Base-by-base conservation (phyloP, 495 filamentous ascomycete genomes). In the Talaromyces nanjingensis region DNA sequence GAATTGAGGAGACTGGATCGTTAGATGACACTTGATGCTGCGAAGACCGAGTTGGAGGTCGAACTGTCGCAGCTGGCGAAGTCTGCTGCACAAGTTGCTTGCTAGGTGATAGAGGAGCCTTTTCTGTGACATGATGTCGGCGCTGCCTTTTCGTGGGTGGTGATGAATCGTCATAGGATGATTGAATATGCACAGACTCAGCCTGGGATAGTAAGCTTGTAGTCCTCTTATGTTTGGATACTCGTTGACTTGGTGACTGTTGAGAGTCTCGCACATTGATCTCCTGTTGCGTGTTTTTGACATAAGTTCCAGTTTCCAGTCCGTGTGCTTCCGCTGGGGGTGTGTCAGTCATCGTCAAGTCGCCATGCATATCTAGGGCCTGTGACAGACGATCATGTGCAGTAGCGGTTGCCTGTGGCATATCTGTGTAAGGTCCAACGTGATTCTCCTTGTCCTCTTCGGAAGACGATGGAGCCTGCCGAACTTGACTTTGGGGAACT, bases 381-480 rank as follows among this genome's bases (percentile, higher is more conserved):
- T 82, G 76, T 12, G 79, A 80, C 54, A 79, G 70, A 9, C 76
- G 72, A 62, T 74, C 69, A 59, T 78, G 76, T 16, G 73, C 71
- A 64, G 70, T 77, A 59, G 69, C 69, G 2, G 72, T 61, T 11
- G 74, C 73, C 53, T 65, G 68, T 6, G 72, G 67, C 18, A 72
- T 63, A 39, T 70, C 68, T 37, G 72, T 42, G 39, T 70, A 59
- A 20, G 65, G 65, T 42, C 72, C 72, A 27, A 72, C 65, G 54
- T 71, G 77, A 42, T 84, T 84, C 64, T 84, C 81, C 62, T 84
- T 84, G 59, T 84, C 78, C 49, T 83, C 81, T 42, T 83, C 81
- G 3, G 65, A 74, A 57, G 70, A 70, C 9, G 68, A 68, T 31
- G 70, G 63, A 31, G 64, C 56, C 14, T 74, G 70, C 55, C 74